Evolutionary conservation across 78 protist genomes (phyloP).

Genomic region (Salpingoeca rosetta): DNA sequence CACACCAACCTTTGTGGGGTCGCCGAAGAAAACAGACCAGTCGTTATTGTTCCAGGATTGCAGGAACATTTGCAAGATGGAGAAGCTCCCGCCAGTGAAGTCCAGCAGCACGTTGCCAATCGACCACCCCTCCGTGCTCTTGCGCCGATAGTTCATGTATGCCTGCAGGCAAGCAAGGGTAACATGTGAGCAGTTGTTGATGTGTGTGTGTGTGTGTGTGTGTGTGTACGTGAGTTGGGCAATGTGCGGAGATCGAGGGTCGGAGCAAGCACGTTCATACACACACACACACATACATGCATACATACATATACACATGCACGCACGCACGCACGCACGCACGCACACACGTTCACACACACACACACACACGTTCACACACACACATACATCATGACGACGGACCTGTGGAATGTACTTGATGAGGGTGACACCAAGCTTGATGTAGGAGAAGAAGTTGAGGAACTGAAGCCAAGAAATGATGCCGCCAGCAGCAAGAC

Average conservation of each 20-base stretch:
- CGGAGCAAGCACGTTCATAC: too few species aligned
- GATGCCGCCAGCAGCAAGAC: not conserved
- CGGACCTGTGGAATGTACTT: conserved; percentile 74
- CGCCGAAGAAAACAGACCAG: conserved; percentile 54
- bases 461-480: conserved; percentile 37
- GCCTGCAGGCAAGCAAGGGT: conserved; percentile 15
- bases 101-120: conserved; percentile 76
- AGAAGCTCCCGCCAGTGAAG: conserved; percentile 74
- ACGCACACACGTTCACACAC: too few species aligned
- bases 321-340: too few species aligned
- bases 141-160: conserved; percentile 50
- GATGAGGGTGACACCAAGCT: conserved; percentile 55
- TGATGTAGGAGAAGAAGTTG: conserved; percentile 41
- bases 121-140: conserved; percentile 78
- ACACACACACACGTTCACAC: too few species aligned
- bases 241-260: too few species aligned
- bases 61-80: conserved; percentile 62
- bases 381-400: too few species aligned
- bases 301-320: too few species aligned
- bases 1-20: conserved; percentile 83
- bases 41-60: not conserved
- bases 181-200: not conserved
- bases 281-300: too few species aligned
- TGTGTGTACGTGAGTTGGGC: too few species aligned
- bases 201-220: too few species aligned